Base-by-base conservation (phyloP, 2,329 filamentous ascomycete species). In the Monilinia vaccinii-corymbosi region DNA sequence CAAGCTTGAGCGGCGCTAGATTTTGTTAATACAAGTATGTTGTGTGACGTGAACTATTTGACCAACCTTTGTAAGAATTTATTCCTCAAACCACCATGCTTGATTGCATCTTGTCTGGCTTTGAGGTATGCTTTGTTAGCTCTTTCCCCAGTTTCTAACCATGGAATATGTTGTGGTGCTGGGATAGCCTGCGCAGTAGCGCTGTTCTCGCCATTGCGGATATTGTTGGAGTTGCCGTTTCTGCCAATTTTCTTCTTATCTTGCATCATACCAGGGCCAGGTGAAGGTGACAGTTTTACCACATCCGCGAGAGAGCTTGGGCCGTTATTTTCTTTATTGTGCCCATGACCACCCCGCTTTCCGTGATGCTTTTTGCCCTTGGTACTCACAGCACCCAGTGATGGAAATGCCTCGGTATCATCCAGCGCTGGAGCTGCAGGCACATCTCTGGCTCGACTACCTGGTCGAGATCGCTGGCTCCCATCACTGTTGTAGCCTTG, bases 51-150 rank as follows among this genome's bases (percentile, higher is more conserved):
- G 38, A 28, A 45, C 49, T 5, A 52, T 72, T 72, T 14, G 9
- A 38, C 48, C 76, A 76, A 93, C 90, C 90, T 96, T 74, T 97
- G 93, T 58, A 99, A 76, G 69, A 97, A 99, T 73, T 97, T 97
- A 74, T 97, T 99, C 64, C 94, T 84, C 72, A 97, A 83, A 67
- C 92, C 94, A 66, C 94, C 94, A 72, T 99, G 94, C 75, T 96
- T 96, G 73, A 99, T 96, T 61, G 94, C 94, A 75, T 97, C 93
- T 70, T 92, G 89, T 57, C 94, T 87, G 67, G 92, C 91, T 76
- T 96, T 96, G 67, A 99, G 83, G 73, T 99, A 99, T 28, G 91
- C 87, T 74, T 92, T 91, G 73, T 99, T 97, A 65, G 90, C 90
- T 64, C 84, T 85, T 57, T 93, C 86, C 25, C 94, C 94, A 2